phyloP scores from a whole-genome alignment of 208 protist genomes.

The Crithidia mellificae region DNA sequence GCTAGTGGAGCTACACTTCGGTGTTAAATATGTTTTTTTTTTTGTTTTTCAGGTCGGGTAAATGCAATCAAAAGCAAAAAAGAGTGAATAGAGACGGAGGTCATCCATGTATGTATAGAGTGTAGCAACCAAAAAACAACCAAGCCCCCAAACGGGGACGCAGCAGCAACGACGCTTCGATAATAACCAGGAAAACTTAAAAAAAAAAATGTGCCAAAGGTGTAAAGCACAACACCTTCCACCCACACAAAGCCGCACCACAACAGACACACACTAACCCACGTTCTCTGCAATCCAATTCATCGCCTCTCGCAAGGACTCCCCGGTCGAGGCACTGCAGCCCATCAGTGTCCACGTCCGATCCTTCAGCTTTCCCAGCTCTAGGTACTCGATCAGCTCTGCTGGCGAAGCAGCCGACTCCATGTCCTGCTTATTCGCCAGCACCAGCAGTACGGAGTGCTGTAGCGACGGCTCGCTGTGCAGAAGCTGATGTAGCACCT shows the following conservation, averaged over 20 bases:
- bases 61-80: too few species aligned
- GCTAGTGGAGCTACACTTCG: too few species aligned
- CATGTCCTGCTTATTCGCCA: slow-evolving; percentile 97
- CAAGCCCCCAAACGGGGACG: too few species aligned
- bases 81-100: too few species aligned
- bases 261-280: neutral
- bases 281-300: slow-evolving; percentile 91
- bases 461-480: slow-evolving; percentile 81
- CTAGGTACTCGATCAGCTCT: slow-evolving; percentile 84
- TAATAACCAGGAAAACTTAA: too few species aligned
- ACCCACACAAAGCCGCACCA: neutral
- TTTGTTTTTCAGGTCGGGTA: too few species aligned
- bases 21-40: too few species aligned
- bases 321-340: slow-evolving; percentile 91
- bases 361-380: slow-evolving; percentile 86
- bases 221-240: too few species aligned
- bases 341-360: slow-evolving; percentile 94
- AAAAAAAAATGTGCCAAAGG: too few species aligned
- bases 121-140: too few species aligned
- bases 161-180: too few species aligned
- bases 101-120: too few species aligned
- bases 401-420: slow-evolving; percentile 71
- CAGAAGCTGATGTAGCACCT: slow-evolving; percentile 89
- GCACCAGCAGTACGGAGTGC: slow-evolving; percentile 88
- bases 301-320: slow-evolving; percentile 91